Evolutionary conservation across 2,329 filamentous ascomycete genomes (phyloP).

Genomic region (Scytalidium lignicola): DNA sequence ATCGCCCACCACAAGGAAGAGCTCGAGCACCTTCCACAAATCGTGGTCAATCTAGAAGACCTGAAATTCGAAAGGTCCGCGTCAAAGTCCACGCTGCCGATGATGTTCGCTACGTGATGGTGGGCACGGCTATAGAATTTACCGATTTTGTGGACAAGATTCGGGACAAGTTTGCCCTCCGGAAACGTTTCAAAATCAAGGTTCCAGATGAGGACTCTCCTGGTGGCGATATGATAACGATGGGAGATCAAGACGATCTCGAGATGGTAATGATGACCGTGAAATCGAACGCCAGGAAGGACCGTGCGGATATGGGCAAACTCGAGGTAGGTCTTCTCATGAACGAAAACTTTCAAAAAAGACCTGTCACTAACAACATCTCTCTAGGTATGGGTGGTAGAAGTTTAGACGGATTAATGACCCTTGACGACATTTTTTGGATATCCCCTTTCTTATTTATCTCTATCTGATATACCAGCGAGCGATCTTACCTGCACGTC

Average conservation of each 20-base stretch:
- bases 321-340: slow-evolving; percentile 69
- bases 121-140: slow-evolving; percentile 68
- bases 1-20: slow-evolving; percentile 35
- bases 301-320: slow-evolving; percentile 80
- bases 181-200: slow-evolving; percentile 80
- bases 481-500: slow-evolving; percentile 13
- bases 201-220: slow-evolving; percentile 73
- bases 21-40: slow-evolving; percentile 34
- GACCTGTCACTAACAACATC: slow-evolving; percentile 10
- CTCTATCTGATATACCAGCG: slow-evolving; percentile 19
- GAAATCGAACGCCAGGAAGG: slow-evolving; percentile 63
- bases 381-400: slow-evolving; percentile 24
- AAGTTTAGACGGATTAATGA: slow-evolving; percentile 13
- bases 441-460: background rate
- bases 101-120: slow-evolving; percentile 90
- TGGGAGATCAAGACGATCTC: slow-evolving; percentile 93
- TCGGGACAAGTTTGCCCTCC: slow-evolving; percentile 78
- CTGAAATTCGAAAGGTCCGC: slow-evolving; percentile 71
- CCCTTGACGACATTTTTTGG: slow-evolving; percentile 5
- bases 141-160: slow-evolving; percentile 73
- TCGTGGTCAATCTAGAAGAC: slow-evolving; percentile 52
- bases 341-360: background rate
- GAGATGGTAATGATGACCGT: slow-evolving; percentile 76
- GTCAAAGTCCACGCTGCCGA: slow-evolving; percentile 81
- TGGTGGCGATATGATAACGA: slow-evolving; percentile 87